Base-by-base conservation (phyloP, 192 early-diverging fungal genomes). In the Funneliformis mosseae region DNA sequence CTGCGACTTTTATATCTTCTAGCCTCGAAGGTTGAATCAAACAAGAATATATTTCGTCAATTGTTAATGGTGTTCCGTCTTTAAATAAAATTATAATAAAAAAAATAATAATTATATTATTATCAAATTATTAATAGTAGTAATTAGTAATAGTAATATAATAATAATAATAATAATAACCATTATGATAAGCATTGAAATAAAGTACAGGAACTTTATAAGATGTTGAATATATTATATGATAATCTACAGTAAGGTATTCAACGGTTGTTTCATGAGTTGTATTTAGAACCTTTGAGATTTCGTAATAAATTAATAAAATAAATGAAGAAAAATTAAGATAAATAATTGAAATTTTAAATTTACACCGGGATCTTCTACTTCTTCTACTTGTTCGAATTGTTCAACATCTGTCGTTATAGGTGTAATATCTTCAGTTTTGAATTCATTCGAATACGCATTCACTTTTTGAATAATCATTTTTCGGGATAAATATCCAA, bases 161-260 rank as follows among this genome's bases (percentile, higher is more conserved):
- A 59, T 59, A 62, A 23, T 60, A 25, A 74, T 41, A 16, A 55
- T 9, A 50, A 45, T 38, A 74, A 50, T 41, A 80, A 88, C 88
- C 86, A 69, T 83, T 67, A 27, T 81, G 81, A 77, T 79, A 90
- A 8, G 89, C 86, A 59, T 88, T 87, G 41, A 92, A 90, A 76
- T 89, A 91, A 8, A 92, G 86, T 0, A 90, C 89, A 0, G 91
- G 91, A 16, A 90, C 87, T 39, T 84, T 84, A 79, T 90, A 92
- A 38, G 85, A 85, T n/a, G 86, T 41, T 11, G 89, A 90, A 76
- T 89, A 92, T 8, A 91, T 81, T 5, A 92, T 86, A 82, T 92
- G 91, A 69, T 90, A 87, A 64, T 88, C 85, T 0, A 88, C 75
- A 23, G 80, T 80, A 14, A 88, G 23, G 45, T 73, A 83, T 16